These are phyloP conservation scores for Phialophora verrucosa DNA, from an alignment of 2,329 filamentous ascomycete species.

Conservation along the genomic window DNA sequence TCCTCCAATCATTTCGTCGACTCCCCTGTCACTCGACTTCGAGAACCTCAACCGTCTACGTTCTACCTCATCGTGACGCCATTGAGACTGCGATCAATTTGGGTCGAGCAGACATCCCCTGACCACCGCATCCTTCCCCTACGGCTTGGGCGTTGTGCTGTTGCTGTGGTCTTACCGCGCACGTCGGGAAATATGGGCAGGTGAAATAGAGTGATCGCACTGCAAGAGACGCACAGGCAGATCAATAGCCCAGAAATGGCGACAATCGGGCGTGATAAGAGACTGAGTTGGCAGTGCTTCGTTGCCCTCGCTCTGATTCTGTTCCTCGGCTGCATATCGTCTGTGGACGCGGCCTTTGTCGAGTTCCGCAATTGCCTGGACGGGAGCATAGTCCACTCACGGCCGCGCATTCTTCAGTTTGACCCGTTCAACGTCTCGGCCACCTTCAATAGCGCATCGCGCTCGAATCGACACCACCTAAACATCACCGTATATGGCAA, in stretches of 20 bases:
- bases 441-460: slow-evolving; percentile 64
- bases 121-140: not conserved
- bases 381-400: slow-evolving; percentile 62
- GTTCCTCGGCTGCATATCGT: slow-evolving; percentile 10
- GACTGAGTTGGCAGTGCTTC: not conserved
- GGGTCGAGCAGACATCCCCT: not conserved
- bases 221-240: slow-evolving; percentile 18
- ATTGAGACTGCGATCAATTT: not conserved
- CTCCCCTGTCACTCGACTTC: slow-evolving; percentile 3
- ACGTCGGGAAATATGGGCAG: slow-evolving; percentile 8
- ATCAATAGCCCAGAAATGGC: slow-evolving; percentile 14
- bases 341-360: slow-evolving; percentile 65
- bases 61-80: not conserved
- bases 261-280: not conserved
- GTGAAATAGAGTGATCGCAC: not conserved
- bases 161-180: slow-evolving; percentile 1
- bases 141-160: slow-evolving; percentile 6
- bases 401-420: slow-evolving; percentile 75
- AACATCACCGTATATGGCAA: slow-evolving; percentile 87
- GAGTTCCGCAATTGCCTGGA: slow-evolving; percentile 83
- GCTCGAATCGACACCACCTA: slow-evolving; percentile 66
- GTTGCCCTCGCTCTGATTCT: slow-evolving; percentile 11
- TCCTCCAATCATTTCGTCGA: slow-evolving; percentile 5
- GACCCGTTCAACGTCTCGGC: slow-evolving; percentile 76
- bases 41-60: slow-evolving; percentile 8